Percentiles rank a stretch among this genome's conserved stretches.
These are phyloP conservation scores for Xylariaceae sp. DNA, from an alignment of 2,329 filamentous ascomycete species.

Conservation along the genomic window DNA sequence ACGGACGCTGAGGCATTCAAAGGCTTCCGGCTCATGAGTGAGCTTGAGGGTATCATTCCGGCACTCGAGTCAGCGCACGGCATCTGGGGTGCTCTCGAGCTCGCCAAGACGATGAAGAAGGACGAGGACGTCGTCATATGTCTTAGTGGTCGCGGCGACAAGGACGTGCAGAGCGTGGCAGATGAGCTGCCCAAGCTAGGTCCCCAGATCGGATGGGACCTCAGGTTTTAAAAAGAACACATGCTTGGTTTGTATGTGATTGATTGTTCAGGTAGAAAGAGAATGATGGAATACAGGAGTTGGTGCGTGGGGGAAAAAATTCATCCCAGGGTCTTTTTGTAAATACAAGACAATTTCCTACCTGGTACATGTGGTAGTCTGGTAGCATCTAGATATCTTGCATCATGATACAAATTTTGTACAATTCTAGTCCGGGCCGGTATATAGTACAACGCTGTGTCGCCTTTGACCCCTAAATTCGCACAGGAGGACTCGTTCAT, in stretches of 20 bases:
- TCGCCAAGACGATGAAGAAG: slow-evolving; percentile 91
- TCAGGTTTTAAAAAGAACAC: slow-evolving; percentile 59
- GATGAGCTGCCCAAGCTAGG: slow-evolving; percentile 90
- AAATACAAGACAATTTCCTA: slow-evolving; percentile 2
- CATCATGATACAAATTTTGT: slow-evolving; percentile 27
- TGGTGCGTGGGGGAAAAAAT: slow-evolving; percentile 19
- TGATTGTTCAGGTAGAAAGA: not conserved
- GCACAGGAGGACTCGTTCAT: too few species aligned
- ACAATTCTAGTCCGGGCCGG: slow-evolving; percentile 32
- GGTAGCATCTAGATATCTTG: slow-evolving; percentile 24
- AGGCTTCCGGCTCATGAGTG: slow-evolving; percentile 82
- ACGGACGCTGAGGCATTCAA: slow-evolving; percentile 90
- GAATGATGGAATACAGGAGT: slow-evolving; percentile 24
- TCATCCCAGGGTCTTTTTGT: slow-evolving; percentile 1
- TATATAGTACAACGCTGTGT: slow-evolving; percentile 47
- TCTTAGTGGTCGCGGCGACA: slow-evolving; percentile 91
- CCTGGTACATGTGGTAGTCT: not conserved
- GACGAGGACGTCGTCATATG: slow-evolving; percentile 93
- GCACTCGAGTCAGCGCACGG: slow-evolving; percentile 94
- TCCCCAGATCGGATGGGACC: slow-evolving; percentile 81
- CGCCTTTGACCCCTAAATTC: slow-evolving; percentile 30
- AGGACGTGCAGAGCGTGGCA: slow-evolving; percentile 97
- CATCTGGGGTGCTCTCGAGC: slow-evolving; percentile 84
- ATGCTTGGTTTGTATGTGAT: not conserved
- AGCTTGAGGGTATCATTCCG: slow-evolving; percentile 96